These are phyloP conservation scores for Paramecium pentaurelia DNA, from an alignment of 73 alveolate genomes.

Conservation along the genomic window DNA sequence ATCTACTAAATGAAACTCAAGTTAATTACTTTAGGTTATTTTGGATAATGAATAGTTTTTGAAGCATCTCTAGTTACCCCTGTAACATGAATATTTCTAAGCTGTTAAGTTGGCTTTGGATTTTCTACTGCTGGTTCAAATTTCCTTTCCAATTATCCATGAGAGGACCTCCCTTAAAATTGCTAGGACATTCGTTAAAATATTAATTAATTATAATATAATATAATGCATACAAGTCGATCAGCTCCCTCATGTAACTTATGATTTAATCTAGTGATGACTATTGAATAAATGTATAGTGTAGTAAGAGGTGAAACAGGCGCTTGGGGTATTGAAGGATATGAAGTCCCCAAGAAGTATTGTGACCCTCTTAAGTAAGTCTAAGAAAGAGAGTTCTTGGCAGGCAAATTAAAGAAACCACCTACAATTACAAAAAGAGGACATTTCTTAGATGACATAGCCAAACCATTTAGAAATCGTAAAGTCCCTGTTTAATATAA, in stretches of 20 bases:
- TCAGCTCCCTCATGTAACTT: constrained; percentile 50
- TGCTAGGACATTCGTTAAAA: background rate
- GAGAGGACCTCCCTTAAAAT: constrained; percentile 28
- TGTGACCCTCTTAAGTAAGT: constrained; percentile 24
- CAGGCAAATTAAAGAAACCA: constrained; percentile 29
- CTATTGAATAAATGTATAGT: constrained; percentile 50
- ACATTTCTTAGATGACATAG: constrained; percentile 52
- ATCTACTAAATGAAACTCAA: background rate
- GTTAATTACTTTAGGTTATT: background rate
- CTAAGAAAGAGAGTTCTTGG: background rate
- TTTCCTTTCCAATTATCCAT: background rate
- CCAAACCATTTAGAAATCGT: constrained; percentile 16
- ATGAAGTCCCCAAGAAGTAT: constrained; percentile 60
- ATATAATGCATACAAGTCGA: background rate
- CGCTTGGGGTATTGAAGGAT: constrained; percentile 65
- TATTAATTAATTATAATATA: background rate
- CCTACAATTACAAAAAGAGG: constrained; percentile 56
- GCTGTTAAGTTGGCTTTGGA: background rate
- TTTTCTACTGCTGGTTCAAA: background rate
- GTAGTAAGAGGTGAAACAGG: constrained; percentile 53
- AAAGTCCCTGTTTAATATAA: constrained; percentile 50
- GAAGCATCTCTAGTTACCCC: background rate
- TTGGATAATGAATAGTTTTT: constrained; percentile 31
- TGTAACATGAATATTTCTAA: background rate
- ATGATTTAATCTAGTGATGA: constrained; percentile 33